Conservation (phyloP, 164 flowering plant species). For the Protea cynaroides region DNA sequence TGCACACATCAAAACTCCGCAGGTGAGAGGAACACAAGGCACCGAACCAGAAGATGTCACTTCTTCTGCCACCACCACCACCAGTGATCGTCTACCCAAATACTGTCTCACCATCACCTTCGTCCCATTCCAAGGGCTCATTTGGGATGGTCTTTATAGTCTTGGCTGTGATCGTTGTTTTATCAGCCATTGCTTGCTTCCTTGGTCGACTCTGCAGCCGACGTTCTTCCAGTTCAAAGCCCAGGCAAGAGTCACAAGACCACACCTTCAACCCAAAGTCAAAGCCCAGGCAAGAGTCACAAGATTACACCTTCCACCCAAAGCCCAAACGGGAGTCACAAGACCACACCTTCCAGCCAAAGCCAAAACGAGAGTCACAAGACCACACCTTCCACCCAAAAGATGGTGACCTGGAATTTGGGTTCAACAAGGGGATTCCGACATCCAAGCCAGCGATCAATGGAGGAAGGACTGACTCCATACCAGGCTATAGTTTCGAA, state of each 20-base stretch:
- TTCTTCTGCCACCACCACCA: neutral
- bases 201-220: constrained; percentile 57
- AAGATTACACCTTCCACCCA: constrained; percentile 1
- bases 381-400: constrained; percentile 10
- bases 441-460: constrained; percentile 12
- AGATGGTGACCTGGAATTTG: constrained; percentile 31
- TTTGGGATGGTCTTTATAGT: constrained; percentile 77
- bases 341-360: constrained; percentile 5
- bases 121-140: constrained; percentile 51
- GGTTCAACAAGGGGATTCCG: constrained; percentile 33
- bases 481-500: constrained; percentile 12
- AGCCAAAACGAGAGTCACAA: constrained; percentile 1
- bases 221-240: constrained; percentile 18
- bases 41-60: neutral
- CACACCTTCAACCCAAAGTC: too few species aligned
- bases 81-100: constrained; percentile 24
- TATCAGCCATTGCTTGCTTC: constrained; percentile 61
- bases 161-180: constrained; percentile 56
- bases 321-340: neutral
- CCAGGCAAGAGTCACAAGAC: too few species aligned
- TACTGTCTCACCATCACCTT: constrained; percentile 7
- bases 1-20: too few species aligned
- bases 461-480: constrained; percentile 14
- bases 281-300: constrained; percentile 1
- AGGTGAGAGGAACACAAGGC: neutral